Evolutionary conservation across 1,284 basidiomycete genomes (phyloP), one percentile per base, ranked within the genome.

Genomic region (Leucoagaricus sp.): DNA sequence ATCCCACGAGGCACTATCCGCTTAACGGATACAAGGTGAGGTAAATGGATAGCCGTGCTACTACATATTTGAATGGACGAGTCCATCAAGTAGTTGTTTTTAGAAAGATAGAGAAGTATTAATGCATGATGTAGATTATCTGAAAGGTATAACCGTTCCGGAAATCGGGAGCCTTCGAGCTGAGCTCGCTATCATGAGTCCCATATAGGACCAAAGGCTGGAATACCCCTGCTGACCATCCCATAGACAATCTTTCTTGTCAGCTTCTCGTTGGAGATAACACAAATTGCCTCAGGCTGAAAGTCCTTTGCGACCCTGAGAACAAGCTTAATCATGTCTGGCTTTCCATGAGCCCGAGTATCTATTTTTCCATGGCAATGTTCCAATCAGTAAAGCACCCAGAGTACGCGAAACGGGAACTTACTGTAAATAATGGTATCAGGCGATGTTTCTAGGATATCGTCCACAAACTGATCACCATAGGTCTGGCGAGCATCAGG

Each of bases 191-290:
- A 40, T 63, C 63, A 73, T 31, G 73, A 75, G 57, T 75, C 74
- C 57, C 71, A 75, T 28, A 75, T 75, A 31, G 73, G 71, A 17
- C 71, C 74, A 55, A 72, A 75, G 1, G 74, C 74, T 3, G 73
- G 69, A 34, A 75, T 70, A 36, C 73, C 73, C 33, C 73, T 63
- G 41, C 69, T 73, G 56, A 70, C 68, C 70, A 74, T 71, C 10
- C 69, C 72, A 52, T 74, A 74, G 3, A 74, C 70, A 15, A 74
- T 69, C 56, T 71, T 72, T 33, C 63, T 61, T 4, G 72, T 75
- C 17, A 74, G 58, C 57, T 69, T 72, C 28, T 70, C 67, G 56
- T 75, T 75, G 0, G 72, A 74, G 28, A 74, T 74, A 48, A 75
- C 70, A 54, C 69, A 72, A 5, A 75, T 72, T 0, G 72, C 73